Evolutionary conservation across 257 asterid genomes (phyloP).

Genomic region (Solanum stenotomum): DNA sequence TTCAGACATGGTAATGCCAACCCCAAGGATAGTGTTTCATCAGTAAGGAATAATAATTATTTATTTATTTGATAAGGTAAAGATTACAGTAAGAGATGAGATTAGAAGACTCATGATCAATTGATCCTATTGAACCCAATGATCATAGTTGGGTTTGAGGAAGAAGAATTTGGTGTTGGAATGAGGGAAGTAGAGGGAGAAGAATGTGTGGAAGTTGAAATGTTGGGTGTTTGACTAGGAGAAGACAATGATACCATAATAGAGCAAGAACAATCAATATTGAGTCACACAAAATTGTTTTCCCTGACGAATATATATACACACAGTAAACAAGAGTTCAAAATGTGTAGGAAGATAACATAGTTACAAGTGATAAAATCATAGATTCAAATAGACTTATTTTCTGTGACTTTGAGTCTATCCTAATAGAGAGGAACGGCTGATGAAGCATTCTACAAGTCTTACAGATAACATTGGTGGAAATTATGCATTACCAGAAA

Average conservation of each 20-base stretch:
- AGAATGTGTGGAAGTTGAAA: not conserved
- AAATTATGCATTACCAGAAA: not conserved
- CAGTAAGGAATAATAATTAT: not conserved
- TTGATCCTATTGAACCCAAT: not conserved
- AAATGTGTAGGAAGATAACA: not conserved
- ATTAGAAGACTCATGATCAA: not conserved
- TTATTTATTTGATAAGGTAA: not conserved
- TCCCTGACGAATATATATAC: not conserved
- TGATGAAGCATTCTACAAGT: not conserved
- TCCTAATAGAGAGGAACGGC: not conserved
- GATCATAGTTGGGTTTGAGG: not conserved
- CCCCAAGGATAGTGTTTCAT: not conserved
- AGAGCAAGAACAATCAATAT: not conserved
- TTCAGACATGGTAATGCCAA: not conserved
- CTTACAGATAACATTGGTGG: not conserved
- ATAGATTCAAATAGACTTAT: not conserved
- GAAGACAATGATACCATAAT: not conserved
- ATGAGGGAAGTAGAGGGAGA: not conserved
- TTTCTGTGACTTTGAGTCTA: not conserved
- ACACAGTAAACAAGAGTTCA: not conserved
- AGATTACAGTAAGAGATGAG: not conserved
- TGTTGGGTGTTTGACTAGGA: not conserved
- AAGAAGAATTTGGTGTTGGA: not conserved
- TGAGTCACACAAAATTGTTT: not conserved
- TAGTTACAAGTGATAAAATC: not conserved